These are phyloP conservation scores for Acacia pycnantha DNA, from an alignment of 331 rosid species.

Conservation along the genomic window DNA sequence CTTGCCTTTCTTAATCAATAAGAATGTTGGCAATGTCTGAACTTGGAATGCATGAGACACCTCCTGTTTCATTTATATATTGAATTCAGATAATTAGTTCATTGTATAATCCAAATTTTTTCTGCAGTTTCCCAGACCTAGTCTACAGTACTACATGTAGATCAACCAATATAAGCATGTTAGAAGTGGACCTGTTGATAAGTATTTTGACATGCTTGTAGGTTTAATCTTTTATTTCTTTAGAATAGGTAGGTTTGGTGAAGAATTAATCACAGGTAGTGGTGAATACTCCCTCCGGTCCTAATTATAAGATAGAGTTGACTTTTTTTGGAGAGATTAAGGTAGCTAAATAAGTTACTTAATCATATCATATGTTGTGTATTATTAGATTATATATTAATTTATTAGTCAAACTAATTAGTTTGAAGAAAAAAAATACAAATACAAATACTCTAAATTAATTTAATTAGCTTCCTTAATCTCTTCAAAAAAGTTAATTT, in stretches of 20 bases:
- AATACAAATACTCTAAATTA: no score
- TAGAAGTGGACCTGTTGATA: neutral
- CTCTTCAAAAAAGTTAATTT: no score
- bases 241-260: neutral
- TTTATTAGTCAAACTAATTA: no score
- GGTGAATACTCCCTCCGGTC: no score
- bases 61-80: constrained; percentile 5
- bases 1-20: constrained; percentile 10
- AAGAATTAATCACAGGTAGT: neutral
- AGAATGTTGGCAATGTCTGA: constrained; percentile 12
- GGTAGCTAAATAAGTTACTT: no score
- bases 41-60: constrained; percentile 5
- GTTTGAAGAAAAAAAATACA: no score
- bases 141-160: neutral
- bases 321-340: no score
- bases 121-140: neutral
- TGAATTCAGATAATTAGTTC: neutral
- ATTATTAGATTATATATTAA: no score
- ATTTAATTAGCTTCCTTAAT: no score
- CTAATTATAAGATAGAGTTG: no score
- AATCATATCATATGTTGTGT: no score
- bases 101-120: neutral
- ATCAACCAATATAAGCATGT: neutral
- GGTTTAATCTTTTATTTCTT: neutral
- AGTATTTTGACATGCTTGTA: neutral